phyloP scores from a whole-genome alignment of 2,329 filamentous ascomycete genomes.

The Cladorrhinum sp. region DNA sequence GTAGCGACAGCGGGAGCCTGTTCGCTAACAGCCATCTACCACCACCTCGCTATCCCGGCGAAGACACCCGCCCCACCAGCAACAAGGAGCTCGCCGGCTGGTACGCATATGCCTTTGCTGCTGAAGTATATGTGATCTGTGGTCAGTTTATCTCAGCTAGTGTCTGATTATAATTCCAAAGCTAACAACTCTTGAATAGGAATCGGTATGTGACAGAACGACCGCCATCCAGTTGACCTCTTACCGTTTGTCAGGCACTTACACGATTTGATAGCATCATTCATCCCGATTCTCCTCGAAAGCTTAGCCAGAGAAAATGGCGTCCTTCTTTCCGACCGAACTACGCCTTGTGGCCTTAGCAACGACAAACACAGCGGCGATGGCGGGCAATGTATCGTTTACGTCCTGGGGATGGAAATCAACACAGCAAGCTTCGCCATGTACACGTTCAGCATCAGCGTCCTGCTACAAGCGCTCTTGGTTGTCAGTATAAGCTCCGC shows the following conservation, averaged over 20 bases:
- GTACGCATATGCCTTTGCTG: slow-evolving; percentile 95
- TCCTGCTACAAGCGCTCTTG: slow-evolving; percentile 80
- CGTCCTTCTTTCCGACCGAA: slow-evolving; percentile 74
- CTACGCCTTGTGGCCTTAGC: slow-evolving; percentile 68
- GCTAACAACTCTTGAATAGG: slow-evolving; percentile 14
- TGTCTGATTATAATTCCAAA: neutral
- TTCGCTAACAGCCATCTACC: slow-evolving; percentile 34
- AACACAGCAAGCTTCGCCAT: slow-evolving; percentile 95
- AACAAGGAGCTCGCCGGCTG: slow-evolving; percentile 84
- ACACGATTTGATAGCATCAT: slow-evolving; percentile 62
- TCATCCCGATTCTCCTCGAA: slow-evolving; percentile 93
- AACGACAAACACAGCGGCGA: slow-evolving; percentile 46
- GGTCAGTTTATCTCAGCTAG: slow-evolving; percentile 52
- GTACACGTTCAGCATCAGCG: slow-evolving; percentile 95
- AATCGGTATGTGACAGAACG: slow-evolving; percentile 23
- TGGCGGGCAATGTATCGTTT: slow-evolving; percentile 73
- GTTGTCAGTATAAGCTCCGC: slow-evolving; percentile 96
- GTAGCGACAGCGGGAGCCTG: slow-evolving; percentile 37
- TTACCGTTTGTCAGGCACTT: slow-evolving; percentile 13
- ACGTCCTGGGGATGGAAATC: slow-evolving; percentile 77
- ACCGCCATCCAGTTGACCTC: neutral
- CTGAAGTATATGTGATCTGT: slow-evolving; percentile 94
- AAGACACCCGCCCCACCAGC: slow-evolving; percentile 87
- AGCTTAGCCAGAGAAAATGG: slow-evolving; percentile 90
- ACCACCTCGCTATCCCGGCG: slow-evolving; percentile 65